These are phyloP conservation scores for Botrytis deweyae DNA, from an alignment of 2,329 filamentous ascomycete genomes.

Conservation along the genomic window DNA sequence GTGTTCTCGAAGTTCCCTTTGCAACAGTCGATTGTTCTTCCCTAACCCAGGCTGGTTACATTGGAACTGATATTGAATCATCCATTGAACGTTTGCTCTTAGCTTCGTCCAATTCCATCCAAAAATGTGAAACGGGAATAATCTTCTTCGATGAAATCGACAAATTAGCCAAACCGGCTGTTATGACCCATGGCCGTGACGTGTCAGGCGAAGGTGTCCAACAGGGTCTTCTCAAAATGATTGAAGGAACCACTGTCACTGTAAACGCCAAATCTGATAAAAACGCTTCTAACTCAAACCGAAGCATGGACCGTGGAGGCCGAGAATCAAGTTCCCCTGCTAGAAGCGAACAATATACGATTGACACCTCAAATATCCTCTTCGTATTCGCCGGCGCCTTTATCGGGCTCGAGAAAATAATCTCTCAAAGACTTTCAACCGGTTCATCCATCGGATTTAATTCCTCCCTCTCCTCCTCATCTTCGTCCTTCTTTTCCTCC, in stretches of 20 bases:
- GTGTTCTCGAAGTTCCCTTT: constrained; percentile 91
- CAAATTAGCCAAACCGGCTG: constrained; percentile 89
- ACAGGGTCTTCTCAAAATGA: constrained; percentile 90
- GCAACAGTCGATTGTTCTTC: constrained; percentile 95
- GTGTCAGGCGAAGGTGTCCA: constrained; percentile 96
- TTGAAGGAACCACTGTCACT: constrained; percentile 92
- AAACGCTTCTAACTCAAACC: constrained; percentile 20
- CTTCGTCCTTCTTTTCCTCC: background rate
- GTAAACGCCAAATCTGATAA: constrained; percentile 79
- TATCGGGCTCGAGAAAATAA: constrained; percentile 82
- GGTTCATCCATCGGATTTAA: constrained; percentile 86
- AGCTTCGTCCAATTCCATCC: constrained; percentile 85
- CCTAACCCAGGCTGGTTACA: constrained; percentile 95
- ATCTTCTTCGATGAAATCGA: constrained; percentile 97
- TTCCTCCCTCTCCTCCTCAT: constrained; percentile 64
- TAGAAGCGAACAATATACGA: constrained; percentile 57
- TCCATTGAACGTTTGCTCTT: constrained; percentile 89
- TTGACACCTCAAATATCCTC: constrained; percentile 93
- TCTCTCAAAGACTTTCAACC: constrained; percentile 83
- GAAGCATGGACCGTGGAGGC: constrained; percentile 28
- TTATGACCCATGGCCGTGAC: constrained; percentile 75
- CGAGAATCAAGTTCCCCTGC: constrained; percentile 26
- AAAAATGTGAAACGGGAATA: constrained; percentile 83
- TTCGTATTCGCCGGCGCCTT: constrained; percentile 98
- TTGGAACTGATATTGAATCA: constrained; percentile 95